A percentile compares a stretch with the other conserved stretches of the same genome.
phyloP scores from a whole-genome alignment of 768 basidiomycete genomes.

The Sarcodon sp. region DNA sequence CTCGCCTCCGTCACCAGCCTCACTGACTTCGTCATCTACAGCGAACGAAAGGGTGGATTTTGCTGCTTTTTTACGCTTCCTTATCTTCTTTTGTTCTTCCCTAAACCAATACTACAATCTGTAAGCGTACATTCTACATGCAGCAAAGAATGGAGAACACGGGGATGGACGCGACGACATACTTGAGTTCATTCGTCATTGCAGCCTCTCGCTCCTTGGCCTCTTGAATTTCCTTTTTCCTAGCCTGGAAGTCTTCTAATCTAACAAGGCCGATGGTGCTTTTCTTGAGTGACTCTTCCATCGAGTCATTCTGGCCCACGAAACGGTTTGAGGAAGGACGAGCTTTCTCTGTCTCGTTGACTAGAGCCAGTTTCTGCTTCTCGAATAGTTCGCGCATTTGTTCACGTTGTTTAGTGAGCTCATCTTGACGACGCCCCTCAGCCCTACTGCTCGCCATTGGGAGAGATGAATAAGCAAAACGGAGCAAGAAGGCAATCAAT shows the following conservation, averaged over 20 bases:
- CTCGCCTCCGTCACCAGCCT: constrained; percentile 23
- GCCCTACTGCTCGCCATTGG: constrained; percentile 67
- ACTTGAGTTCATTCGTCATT: constrained; percentile 75
- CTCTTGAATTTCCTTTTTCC: constrained; percentile 81
- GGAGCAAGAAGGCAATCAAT: background rate
- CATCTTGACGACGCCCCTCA: constrained; percentile 81
- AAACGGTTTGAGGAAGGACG: constrained; percentile 82
- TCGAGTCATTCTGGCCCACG: constrained; percentile 86
- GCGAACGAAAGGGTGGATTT: constrained; percentile 90
- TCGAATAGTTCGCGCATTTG: constrained; percentile 75
- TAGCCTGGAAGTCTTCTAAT: constrained; percentile 88
- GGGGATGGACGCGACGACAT: constrained; percentile 29
- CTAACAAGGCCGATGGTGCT: constrained; percentile 85
- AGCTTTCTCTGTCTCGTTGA: constrained; percentile 86
- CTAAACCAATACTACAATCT: constrained; percentile 74
- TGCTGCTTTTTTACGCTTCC: constrained; percentile 86
- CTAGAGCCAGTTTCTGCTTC: constrained; percentile 67
- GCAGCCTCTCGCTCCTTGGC: constrained; percentile 85
- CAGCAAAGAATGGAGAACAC: constrained; percentile 9
- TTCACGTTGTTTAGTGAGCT: constrained; percentile 70
- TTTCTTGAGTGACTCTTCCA: constrained; percentile 88
- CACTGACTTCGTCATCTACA: constrained; percentile 67
- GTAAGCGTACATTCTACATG: constrained; percentile 29
- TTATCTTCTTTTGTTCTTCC: constrained; percentile 73
- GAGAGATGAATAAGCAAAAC: background rate